phyloP scores from a whole-genome alignment of 2,329 filamentous ascomycete genomes.

The Anthostomella pinea region DNA sequence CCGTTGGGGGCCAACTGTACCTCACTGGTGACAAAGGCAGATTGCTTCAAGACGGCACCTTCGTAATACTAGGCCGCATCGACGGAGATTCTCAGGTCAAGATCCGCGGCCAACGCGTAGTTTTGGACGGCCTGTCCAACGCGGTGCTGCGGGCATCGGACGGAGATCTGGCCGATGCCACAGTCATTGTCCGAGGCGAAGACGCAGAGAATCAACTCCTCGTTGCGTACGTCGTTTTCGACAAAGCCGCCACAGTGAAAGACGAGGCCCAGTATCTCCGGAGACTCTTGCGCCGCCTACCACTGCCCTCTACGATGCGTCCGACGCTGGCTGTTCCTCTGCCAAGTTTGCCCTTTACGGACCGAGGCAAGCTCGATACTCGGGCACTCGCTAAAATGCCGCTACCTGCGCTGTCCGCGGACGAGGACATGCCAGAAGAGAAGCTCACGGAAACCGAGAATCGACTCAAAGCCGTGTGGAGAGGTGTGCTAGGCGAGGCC shows the following conservation, averaged over 20 bases:
- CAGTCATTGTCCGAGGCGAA: conserved; percentile 3
- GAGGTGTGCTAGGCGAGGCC: conserved; percentile 21
- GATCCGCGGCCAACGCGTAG: conserved; percentile 40
- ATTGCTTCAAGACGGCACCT: conserved; percentile 28
- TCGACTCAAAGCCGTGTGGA: conserved; percentile 12
- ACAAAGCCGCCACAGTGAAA: background rate
- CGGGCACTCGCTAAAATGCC: conserved; percentile 23
- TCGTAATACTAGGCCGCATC: conserved; percentile 34
- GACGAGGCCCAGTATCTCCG: conserved; percentile 10
- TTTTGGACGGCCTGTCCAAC: conserved; percentile 40
- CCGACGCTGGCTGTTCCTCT: conserved; percentile 30
- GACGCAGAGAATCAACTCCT: conserved; percentile 11
- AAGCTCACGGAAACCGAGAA: conserved; percentile 3
- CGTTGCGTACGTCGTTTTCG: conserved; percentile 24
- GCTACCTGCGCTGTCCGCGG: too few species aligned
- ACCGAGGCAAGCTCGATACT: conserved; percentile 33
- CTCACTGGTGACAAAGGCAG: conserved; percentile 38
- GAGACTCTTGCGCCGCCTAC: conserved; percentile 14
- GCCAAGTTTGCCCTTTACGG: conserved; percentile 28
- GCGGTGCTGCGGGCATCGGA: conserved; percentile 8
- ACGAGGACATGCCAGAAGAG: background rate
- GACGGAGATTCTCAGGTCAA: conserved; percentile 40
- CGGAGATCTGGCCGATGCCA: conserved; percentile 4
- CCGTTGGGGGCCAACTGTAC: conserved; percentile 28
- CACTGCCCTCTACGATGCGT: conserved; percentile 35